Conservation (phyloP, 495 filamentous ascomycete genomes). For the Penicillium lividum region DNA sequence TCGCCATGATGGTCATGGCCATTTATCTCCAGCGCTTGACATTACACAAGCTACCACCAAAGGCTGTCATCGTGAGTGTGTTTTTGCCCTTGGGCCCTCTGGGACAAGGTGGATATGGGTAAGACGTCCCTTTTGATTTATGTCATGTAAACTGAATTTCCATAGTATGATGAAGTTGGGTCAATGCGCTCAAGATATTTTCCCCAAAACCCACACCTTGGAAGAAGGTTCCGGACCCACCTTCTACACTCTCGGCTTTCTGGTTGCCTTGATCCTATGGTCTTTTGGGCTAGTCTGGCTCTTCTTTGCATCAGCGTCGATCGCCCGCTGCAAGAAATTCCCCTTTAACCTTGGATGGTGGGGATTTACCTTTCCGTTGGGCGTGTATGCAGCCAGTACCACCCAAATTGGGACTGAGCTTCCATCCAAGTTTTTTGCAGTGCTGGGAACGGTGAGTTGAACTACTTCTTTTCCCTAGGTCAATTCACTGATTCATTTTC, state of each 20-base stretch:
- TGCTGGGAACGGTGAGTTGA: conserved; percentile 46
- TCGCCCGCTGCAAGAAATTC: conserved; percentile 43
- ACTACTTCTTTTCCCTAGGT: background rate
- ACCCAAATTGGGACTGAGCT: conserved; percentile 50
- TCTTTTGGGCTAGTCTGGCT: conserved; percentile 63
- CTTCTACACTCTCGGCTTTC: conserved; percentile 55
- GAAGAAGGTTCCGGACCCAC: conserved; percentile 44
- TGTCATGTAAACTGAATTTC: background rate
- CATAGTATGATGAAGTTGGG: conserved; percentile 55
- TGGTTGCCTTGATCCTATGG: conserved; percentile 59
- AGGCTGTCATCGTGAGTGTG: conserved; percentile 60
- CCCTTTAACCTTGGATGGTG: conserved; percentile 72
- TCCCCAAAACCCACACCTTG: conserved; percentile 52
- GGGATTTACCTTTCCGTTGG: conserved; percentile 64
- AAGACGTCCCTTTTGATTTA: background rate
- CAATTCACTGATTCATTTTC: background rate
- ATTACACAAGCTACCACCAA: conserved; percentile 55
- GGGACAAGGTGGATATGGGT: conserved; percentile 58
- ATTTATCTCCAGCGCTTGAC: conserved; percentile 64
- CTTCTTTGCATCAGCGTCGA: conserved; percentile 51
- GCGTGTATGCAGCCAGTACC: conserved; percentile 55
- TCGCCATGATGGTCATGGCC: conserved; percentile 55
- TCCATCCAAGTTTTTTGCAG: conserved; percentile 53
- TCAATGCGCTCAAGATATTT: conserved; percentile 46
- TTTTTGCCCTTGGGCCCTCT: conserved; percentile 65